Conservation (phyloP, 2,329 filamentous ascomycete species). For the Delphinella strobiligena region DNA sequence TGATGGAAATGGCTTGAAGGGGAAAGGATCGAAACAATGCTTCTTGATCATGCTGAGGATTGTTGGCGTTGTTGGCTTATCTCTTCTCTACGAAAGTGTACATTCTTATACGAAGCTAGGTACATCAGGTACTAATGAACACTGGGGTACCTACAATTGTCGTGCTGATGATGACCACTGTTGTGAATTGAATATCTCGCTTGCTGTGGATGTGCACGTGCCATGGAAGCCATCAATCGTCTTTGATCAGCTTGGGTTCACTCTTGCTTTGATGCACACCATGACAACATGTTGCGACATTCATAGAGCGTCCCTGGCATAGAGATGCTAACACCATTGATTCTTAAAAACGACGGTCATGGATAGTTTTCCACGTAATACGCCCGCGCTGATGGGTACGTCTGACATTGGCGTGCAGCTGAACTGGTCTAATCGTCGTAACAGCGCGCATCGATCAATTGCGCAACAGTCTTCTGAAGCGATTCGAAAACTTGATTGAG, state of each 20-base stretch:
- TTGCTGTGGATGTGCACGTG: not conserved
- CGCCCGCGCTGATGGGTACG: conserved; percentile 27
- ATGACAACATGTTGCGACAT: not conserved
- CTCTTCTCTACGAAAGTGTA: not conserved
- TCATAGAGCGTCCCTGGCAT: not conserved
- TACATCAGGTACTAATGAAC: no score
- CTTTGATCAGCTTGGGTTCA: not conserved
- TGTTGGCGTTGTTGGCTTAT: not conserved
- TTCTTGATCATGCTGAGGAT: not conserved
- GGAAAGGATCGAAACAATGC: no score
- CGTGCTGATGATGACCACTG: no score
- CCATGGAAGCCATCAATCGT: not conserved
- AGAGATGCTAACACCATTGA: not conserved
- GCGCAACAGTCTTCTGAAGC: conserved; percentile 32
- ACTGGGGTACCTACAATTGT: no score
- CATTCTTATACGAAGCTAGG: not conserved
- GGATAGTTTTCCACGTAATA: conserved; percentile 30
- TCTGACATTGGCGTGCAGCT: not conserved
- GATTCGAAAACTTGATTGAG: conserved; percentile 44
- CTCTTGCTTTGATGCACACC: no score
- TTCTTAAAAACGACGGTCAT: conserved; percentile 13
- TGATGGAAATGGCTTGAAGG: no score
- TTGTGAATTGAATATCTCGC: not conserved
- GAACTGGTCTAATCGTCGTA: not conserved
- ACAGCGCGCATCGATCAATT: conserved; percentile 28